phyloP scores from a whole-genome alignment of 1,284 basidiomycete genomes.

The Somion occarium region DNA sequence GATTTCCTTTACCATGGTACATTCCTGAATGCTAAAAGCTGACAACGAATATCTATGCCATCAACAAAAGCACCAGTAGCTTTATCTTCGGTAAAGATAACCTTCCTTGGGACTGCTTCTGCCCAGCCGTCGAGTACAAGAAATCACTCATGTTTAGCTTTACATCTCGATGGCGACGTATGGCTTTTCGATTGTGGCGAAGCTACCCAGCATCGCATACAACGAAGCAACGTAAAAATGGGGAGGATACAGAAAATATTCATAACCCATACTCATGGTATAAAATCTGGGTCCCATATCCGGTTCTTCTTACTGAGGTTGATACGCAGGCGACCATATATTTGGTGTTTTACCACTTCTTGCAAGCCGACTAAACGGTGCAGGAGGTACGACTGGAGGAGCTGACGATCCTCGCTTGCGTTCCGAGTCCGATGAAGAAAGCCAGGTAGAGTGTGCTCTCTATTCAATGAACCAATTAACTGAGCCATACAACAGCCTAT shows the following conservation, averaged over 20 bases:
- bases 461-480: not conserved
- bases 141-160: slow-evolving; percentile 67
- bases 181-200: slow-evolving; percentile 93
- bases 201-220: slow-evolving; percentile 80
- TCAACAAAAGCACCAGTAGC: not conserved
- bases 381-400: slow-evolving; percentile 61
- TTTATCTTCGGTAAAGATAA: slow-evolving; percentile 47
- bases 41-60: not conserved
- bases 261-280: slow-evolving; percentile 90
- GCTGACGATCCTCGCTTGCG: slow-evolving; percentile 52
- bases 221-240: slow-evolving; percentile 69
- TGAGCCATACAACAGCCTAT: slow-evolving; percentile 41
- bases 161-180: slow-evolving; percentile 60
- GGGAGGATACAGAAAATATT: slow-evolving; percentile 84
- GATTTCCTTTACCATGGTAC: too few relatives aligned
- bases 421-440: slow-evolving; percentile 11
- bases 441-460: slow-evolving; percentile 12
- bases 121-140: slow-evolving; percentile 72
- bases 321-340: slow-evolving; percentile 72
- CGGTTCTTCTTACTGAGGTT: not conserved
- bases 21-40: too few relatives aligned
- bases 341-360: slow-evolving; percentile 77
- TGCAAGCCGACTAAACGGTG: slow-evolving; percentile 62
- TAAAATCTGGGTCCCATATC: slow-evolving; percentile 12
- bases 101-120: slow-evolving; percentile 75